Conservation (phyloP, 495 filamentous ascomycete species). For the Parathielavia appendiculata region DNA sequence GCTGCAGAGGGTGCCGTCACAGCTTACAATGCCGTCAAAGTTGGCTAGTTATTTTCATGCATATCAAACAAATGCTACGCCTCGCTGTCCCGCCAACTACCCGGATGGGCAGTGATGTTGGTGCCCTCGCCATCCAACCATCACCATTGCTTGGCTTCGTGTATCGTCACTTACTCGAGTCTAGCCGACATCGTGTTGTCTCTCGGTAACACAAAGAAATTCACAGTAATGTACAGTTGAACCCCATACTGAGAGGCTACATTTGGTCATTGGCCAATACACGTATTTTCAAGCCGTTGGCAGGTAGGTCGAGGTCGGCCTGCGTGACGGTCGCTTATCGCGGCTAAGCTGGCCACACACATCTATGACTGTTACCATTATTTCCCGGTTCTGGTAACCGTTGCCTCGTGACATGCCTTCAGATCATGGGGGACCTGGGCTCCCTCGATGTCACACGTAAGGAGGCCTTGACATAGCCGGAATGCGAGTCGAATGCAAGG, state of each 20-base stretch:
- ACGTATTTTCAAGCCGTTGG: not conserved
- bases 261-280: not conserved
- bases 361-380: too few species aligned
- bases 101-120: not conserved
- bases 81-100: too few species aligned
- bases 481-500: not conserved
- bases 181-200: not conserved
- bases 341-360: not conserved
- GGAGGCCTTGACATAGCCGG: too few species aligned
- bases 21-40: too few species aligned
- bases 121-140: not conserved
- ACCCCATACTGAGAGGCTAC: not conserved
- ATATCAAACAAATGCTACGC: too few species aligned
- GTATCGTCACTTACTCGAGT: too few species aligned
- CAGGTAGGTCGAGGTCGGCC: not conserved
- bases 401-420: too few species aligned
- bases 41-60: too few species aligned
- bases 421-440: too few species aligned
- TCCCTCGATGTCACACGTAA: too few species aligned
- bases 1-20: too few species aligned
- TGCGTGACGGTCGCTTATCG: conserved; percentile 6
- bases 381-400: too few species aligned
- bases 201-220: not conserved
- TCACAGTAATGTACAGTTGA: not conserved
- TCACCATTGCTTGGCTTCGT: not conserved